Percentiles rank a stretch among this genome's conserved stretches.
phyloP scores from a whole-genome alignment of 2,329 filamentous ascomycete genomes.

The Arthroderma uncinatum region DNA sequence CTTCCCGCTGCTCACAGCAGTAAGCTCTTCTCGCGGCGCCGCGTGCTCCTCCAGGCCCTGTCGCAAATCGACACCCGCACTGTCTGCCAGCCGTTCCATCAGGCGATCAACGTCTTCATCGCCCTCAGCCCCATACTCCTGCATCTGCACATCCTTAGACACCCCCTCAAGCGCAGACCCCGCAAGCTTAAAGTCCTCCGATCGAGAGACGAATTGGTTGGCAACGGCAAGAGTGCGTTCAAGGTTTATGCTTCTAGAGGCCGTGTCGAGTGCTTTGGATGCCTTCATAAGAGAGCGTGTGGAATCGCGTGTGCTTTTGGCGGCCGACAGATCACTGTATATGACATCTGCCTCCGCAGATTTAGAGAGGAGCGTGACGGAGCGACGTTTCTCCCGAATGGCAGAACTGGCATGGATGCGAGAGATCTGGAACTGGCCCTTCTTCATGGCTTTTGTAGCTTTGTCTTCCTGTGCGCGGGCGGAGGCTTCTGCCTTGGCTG shows the following conservation, averaged over 20 bases:
- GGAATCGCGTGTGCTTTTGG: constrained; percentile 38
- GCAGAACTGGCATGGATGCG: constrained; percentile 39
- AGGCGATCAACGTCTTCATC: constrained; percentile 31
- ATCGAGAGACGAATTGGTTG: constrained; percentile 33
- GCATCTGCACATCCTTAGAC: constrained; percentile 32
- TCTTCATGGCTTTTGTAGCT: constrained; percentile 39
- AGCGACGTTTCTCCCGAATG: constrained; percentile 37
- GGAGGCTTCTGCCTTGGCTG: constrained; percentile 35
- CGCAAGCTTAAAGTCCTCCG: constrained; percentile 36
- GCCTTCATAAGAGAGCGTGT: constrained; percentile 36
- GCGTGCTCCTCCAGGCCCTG: constrained; percentile 30
- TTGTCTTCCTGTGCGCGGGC: constrained; percentile 39
- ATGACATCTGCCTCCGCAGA: constrained; percentile 40
- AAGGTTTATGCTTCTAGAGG: constrained; percentile 36
- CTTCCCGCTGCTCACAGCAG: constrained; percentile 31
- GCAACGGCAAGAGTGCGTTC: constrained; percentile 34
- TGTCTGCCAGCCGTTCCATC: constrained; percentile 36
- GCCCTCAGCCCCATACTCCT: constrained; percentile 36
- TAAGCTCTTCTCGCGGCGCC: constrained; percentile 32
- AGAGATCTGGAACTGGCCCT: constrained; percentile 39
- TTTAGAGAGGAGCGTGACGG: constrained; percentile 36
- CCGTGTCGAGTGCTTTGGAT: constrained; percentile 35
- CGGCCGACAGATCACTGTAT: constrained; percentile 40
- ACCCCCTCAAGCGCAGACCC: constrained; percentile 34
- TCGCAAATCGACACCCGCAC: constrained; percentile 35